Evolutionary conservation across 352 stramenopile species (phyloP).

Genomic region (Elongisporangium prolatum): DNA sequence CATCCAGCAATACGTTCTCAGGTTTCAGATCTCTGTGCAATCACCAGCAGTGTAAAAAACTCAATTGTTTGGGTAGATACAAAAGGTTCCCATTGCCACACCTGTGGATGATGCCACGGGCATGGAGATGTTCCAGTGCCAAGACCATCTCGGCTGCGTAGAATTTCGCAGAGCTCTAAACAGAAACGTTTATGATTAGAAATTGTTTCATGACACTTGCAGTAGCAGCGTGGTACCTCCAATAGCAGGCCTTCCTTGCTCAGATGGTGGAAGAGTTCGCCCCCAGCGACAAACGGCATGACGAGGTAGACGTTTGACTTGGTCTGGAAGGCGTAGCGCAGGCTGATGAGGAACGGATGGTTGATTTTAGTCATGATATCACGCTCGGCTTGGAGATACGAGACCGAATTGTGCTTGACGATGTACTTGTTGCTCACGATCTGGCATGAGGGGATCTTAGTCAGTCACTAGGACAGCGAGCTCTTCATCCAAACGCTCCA

Average conservation of each 20-base stretch:
- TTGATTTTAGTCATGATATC: constrained; percentile 88
- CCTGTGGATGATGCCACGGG: constrained; percentile 75
- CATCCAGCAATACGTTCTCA: constrained; percentile 79
- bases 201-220: not conserved
- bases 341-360: constrained; percentile 78
- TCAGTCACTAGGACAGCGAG: not conserved
- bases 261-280: constrained; percentile 68
- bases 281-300: constrained; percentile 69
- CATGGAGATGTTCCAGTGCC: constrained; percentile 73
- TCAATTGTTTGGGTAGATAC: not conserved
- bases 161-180: constrained; percentile 59
- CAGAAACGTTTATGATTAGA: not conserved
- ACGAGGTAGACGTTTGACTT: constrained; percentile 78
- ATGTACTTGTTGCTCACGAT: constrained; percentile 86
- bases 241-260: constrained; percentile 58
- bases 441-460: constrained; percentile 14
- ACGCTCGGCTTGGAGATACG: constrained; percentile 72
- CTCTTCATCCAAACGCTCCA: too few relatives aligned
- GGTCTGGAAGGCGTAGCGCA: constrained; percentile 82
- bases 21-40: constrained; percentile 69
- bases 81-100: constrained; percentile 5
- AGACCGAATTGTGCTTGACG: constrained; percentile 79
- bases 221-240: constrained; percentile 18
- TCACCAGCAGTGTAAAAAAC: constrained; percentile 7
- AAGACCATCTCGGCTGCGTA: constrained; percentile 85